Conservation (phyloP, 2,329 filamentous ascomycete genomes). For the Alternaria angustiovoidea region DNA sequence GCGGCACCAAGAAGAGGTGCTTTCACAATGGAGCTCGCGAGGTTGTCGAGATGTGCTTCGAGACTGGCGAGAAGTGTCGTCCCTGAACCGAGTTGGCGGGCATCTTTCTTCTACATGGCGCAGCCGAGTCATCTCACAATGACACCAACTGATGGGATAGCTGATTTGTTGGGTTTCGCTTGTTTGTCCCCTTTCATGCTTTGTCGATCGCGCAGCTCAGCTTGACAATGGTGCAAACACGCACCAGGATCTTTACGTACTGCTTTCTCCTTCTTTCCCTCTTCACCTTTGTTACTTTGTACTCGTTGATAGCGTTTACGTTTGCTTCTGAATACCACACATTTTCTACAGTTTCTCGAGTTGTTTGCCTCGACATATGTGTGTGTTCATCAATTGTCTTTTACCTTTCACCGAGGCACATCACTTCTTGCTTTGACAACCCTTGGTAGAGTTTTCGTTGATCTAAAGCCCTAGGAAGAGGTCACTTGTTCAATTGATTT, state of each 20-base stretch:
- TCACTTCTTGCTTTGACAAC: not conserved
- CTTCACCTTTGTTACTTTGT: not conserved
- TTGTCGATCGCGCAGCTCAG: not conserved
- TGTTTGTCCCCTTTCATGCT: not conserved
- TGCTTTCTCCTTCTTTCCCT: not conserved
- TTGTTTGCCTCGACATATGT: not conserved
- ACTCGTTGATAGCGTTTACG: not conserved
- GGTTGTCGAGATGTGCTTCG: conserved; percentile 16
- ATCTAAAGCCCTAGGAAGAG: not conserved
- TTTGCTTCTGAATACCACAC: not conserved
- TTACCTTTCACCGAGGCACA: not conserved
- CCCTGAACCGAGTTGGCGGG: not conserved
- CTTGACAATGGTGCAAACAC: not conserved
- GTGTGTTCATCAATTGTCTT: not conserved
- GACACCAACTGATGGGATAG: not conserved
- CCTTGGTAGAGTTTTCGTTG: not conserved
- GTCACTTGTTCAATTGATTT: not conserved
- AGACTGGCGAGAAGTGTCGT: conserved; percentile 14
- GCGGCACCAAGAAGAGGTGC: conserved; percentile 23
- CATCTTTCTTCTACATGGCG: not conserved
- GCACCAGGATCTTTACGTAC: not conserved
- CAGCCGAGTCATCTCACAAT: not conserved
- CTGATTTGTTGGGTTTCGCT: not conserved
- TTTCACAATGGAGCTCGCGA: conserved; percentile 5
- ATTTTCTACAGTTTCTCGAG: not conserved